Percentiles rank a stretch among this genome's conserved stretches.
These are phyloP conservation scores for Carpinus viminea DNA, from an alignment of 306 rosid genomes.

Conservation along the genomic window DNA sequence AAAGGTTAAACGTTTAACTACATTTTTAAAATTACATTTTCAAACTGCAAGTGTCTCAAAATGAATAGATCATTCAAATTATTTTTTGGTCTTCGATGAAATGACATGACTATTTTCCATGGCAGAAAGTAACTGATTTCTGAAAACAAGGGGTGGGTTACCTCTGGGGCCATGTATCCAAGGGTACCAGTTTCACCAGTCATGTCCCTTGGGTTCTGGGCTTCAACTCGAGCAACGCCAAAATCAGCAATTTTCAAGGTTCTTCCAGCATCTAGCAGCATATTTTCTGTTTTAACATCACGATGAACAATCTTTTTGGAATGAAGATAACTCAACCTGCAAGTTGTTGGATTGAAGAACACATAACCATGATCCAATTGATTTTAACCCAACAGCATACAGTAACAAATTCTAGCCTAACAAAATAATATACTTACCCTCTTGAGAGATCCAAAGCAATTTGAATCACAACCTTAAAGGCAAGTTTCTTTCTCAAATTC, in stretches of 20 bases:
- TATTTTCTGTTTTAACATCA: conserved; percentile 78
- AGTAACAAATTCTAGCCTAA: background rate
- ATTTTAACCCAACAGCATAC: conserved; percentile 1
- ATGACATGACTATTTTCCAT: too few relatives aligned
- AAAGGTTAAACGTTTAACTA: too few relatives aligned
- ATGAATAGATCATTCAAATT: background rate
- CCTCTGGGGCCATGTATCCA: conserved; percentile 98
- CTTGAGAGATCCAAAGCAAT: conserved; percentile 85
- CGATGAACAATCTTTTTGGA: conserved; percentile 82
- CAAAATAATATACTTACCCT: conserved; percentile 52
- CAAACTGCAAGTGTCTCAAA: background rate
- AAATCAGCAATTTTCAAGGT: conserved; percentile 85
- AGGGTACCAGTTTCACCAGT: conserved; percentile 97
- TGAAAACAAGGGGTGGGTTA: conserved; percentile 20
- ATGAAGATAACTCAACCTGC: conserved; percentile 78
- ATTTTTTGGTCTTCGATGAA: background rate
- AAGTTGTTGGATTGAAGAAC: conserved; percentile 17
- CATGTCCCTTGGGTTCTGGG: conserved; percentile 80
- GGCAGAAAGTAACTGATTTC: background rate
- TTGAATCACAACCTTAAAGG: conserved; percentile 70
- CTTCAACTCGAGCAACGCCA: conserved; percentile 94
- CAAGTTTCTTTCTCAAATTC: conserved; percentile 69
- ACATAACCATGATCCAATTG: background rate
- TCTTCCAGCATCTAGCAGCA: conserved; percentile 56
- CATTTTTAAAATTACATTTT: too few relatives aligned